Base-by-base conservation (phyloP, 495 filamentous ascomycete genomes). In the Pseudomonodictys pantanalensis region DNA sequence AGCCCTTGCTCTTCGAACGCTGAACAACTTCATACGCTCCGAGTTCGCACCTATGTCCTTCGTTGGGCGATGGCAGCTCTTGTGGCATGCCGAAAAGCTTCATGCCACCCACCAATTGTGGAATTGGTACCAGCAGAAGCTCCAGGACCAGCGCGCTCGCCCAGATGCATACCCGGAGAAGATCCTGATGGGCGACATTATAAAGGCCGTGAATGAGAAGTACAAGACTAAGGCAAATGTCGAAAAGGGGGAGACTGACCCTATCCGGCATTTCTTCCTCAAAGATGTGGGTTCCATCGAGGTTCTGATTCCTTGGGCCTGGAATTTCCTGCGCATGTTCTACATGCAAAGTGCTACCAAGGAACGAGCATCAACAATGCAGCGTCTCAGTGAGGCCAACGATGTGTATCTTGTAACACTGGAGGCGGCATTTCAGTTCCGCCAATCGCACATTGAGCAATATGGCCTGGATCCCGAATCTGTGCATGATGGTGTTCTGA, bases 21-120 rank as follows among this genome's bases (percentile, higher is more conserved):
- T 98, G 35, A 86, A 86, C 10, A 73, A 75, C 12, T 79, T 91
- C 52, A 74, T 97, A 18, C 79, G 80, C 51, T 68, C 74, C 2
- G 76, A 79, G 42, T 80, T 76, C 68, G 78, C 69, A 63, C 76
- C 64, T 51, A 63, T 97, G 12, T 82, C 87, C 45, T 78, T 79
- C 23, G 72, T 71, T 18, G 82, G 83, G 4, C 83, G 81, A 65
- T 98, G 91, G 92, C 78, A 84, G 57, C 71, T 98, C 4, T 77
- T 97, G n/a, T 89, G 86, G 81, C 84, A 88, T 65, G 92, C 91
- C 0, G 93, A 97, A 69, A 96, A 91, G 70, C 81, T 96, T 64
- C 84, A 85, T 35, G 88, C 91, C 29, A 92, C 91, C n/a, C 81
- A 80, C 42, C 79, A 82, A 32, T 79, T 97, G 58, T 97, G 92